Conservation (phyloP, 2,329 filamentous ascomycete species). For the Diaporthe caulivora region DNA sequence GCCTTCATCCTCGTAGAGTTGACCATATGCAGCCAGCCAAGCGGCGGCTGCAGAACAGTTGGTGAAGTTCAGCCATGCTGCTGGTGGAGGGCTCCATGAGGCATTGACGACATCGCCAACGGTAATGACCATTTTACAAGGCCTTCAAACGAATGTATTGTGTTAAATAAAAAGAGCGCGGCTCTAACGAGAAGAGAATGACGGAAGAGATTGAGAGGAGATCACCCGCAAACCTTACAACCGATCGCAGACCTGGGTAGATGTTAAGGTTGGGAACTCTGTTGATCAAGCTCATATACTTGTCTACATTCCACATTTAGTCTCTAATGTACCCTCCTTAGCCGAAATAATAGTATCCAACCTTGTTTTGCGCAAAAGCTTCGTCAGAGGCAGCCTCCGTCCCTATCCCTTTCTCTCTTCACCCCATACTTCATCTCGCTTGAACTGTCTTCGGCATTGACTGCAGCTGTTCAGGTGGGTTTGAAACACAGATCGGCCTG, state of each 20-base stretch:
- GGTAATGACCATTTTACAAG: slow-evolving; percentile 11
- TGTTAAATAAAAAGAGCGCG: slow-evolving; percentile 6
- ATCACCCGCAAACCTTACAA: slow-evolving; percentile 22
- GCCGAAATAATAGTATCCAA: slow-evolving; percentile 24
- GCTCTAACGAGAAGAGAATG: slow-evolving; percentile 5
- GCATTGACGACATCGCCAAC: slow-evolving; percentile 29
- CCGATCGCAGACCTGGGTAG: slow-evolving; percentile 8
- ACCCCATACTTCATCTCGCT: slow-evolving; percentile 30
- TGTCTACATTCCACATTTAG: slow-evolving; percentile 15
- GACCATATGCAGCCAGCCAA: slow-evolving; percentile 17
- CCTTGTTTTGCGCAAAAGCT: background rate
- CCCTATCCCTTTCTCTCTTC: slow-evolving; percentile 23
- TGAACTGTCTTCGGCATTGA: slow-evolving; percentile 17
- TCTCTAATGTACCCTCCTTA: slow-evolving; percentile 13
- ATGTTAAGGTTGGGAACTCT: slow-evolving; percentile 3
- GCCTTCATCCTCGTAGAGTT: slow-evolving; percentile 19
- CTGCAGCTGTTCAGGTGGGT: slow-evolving; percentile 13
- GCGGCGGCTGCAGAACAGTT: slow-evolving; percentile 19
- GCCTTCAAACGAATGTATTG: background rate
- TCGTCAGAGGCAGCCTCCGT: slow-evolving; percentile 13
- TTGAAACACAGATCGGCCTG: slow-evolving; percentile 28
- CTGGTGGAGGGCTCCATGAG: slow-evolving; percentile 21
- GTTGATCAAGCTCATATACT: slow-evolving; percentile 20
- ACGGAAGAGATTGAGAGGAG: slow-evolving; percentile 20
- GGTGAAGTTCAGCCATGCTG: slow-evolving; percentile 23